Percentiles rank a stretch among this genome's conserved stretches.
These are phyloP conservation scores for Podaxis pistillaris DNA, from an alignment of 768 basidiomycete species.

Conservation along the genomic window DNA sequence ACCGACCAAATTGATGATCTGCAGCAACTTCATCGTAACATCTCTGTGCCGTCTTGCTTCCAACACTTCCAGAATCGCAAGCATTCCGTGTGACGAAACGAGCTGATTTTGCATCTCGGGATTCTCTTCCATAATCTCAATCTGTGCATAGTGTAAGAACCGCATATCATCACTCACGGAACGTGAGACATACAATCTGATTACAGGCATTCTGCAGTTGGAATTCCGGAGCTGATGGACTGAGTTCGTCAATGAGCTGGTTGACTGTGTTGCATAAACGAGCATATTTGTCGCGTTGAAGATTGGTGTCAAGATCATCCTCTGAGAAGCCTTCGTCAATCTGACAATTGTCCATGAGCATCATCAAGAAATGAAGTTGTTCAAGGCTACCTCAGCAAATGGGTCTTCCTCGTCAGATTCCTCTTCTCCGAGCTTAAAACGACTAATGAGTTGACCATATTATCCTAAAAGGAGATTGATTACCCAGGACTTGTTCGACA, in stretches of 20 bases:
- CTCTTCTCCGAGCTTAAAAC: slow-evolving; percentile 68
- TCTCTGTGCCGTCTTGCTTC: slow-evolving; percentile 87
- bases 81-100: slow-evolving; percentile 91
- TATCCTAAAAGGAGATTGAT: neutral
- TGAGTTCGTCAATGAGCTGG: slow-evolving; percentile 83
- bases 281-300: slow-evolving; percentile 92
- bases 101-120: slow-evolving; percentile 88
- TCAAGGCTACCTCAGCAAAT: slow-evolving; percentile 74
- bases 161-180: neutral
- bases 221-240: slow-evolving; percentile 77
- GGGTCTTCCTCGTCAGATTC: slow-evolving; percentile 92
- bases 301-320: slow-evolving; percentile 87
- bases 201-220: slow-evolving; percentile 83
- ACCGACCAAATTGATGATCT: slow-evolving; percentile 84
- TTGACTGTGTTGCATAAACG: slow-evolving; percentile 79
- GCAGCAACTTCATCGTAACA: slow-evolving; percentile 79
- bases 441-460: neutral
- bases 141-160: slow-evolving; percentile 38
- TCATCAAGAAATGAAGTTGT: slow-evolving; percentile 8
- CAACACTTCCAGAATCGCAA: slow-evolving; percentile 90
- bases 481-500: slow-evolving; percentile 93
- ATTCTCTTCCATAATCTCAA: slow-evolving; percentile 70
- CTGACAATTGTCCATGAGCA: slow-evolving; percentile 30
- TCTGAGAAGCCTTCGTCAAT: slow-evolving; percentile 94
- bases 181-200: slow-evolving; percentile 64